phyloP scores from a whole-genome alignment of 345 rosid genomes.

The Microthlaspi erraticum region DNA sequence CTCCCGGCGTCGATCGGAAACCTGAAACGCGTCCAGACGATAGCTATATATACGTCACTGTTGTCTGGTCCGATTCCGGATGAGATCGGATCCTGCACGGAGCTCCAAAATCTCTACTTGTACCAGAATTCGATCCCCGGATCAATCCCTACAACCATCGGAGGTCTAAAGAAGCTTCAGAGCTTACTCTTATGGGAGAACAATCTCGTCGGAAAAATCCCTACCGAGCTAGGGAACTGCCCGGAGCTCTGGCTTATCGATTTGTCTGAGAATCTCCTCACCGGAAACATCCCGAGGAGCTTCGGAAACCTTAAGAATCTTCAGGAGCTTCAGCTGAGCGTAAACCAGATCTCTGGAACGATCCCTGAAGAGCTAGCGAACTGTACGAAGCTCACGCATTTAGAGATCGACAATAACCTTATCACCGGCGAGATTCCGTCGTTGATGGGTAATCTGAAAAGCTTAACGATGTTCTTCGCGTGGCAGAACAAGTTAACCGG shows the following conservation, averaged over 20 bases:
- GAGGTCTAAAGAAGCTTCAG: conserved; percentile 58
- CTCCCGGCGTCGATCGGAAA: conserved; percentile 74
- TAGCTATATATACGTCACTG: conserved; percentile 75
- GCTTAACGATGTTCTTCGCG: conserved; percentile 70
- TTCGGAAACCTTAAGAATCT: conserved; percentile 63
- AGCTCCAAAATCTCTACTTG: conserved; percentile 71
- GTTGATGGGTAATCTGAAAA: conserved; percentile 59
- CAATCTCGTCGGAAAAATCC: conserved; percentile 68
- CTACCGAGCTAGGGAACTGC: conserved; percentile 77
- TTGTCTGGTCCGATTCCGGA: conserved; percentile 81
- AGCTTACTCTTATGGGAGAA: conserved; percentile 79
- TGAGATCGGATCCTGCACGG: conserved; percentile 76
- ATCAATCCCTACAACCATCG: conserved; percentile 64
- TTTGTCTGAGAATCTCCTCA: conserved; percentile 69
- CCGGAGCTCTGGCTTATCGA: conserved; percentile 60
- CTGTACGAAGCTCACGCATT: conserved; percentile 62
- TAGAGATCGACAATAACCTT: conserved; percentile 86
- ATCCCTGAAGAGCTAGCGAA: conserved; percentile 67
- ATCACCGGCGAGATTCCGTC: conserved; percentile 74
- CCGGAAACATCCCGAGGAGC: conserved; percentile 73
- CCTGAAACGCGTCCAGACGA: conserved; percentile 67
- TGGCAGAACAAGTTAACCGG: conserved; percentile 92
- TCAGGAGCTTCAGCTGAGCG: conserved; percentile 74
- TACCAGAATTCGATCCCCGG: conserved; percentile 81
- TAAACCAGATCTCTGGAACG: conserved; percentile 74